phyloP scores from a whole-genome alignment of 2,329 filamentous ascomycete species.

The Coleophoma eucalyptorum region DNA sequence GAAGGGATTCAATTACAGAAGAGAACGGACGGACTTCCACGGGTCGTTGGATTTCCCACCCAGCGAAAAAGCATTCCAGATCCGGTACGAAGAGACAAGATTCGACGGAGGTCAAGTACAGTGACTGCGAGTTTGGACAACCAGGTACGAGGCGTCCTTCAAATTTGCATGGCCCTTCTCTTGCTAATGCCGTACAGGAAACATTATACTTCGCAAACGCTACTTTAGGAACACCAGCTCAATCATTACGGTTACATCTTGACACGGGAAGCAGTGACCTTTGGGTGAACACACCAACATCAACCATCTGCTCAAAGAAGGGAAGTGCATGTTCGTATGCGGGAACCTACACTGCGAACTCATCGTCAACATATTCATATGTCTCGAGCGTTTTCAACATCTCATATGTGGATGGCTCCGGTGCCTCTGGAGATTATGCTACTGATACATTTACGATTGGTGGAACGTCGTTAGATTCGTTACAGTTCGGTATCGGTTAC shows the following conservation, averaged over 20 bases:
- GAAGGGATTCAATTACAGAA: slow-evolving; percentile 22
- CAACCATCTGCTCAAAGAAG: slow-evolving; percentile 50
- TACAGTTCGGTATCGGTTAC: slow-evolving; percentile 76
- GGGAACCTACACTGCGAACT: slow-evolving; percentile 66
- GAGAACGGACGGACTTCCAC: slow-evolving; percentile 20
- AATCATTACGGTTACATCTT: slow-evolving; percentile 53
- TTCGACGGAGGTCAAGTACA: slow-evolving; percentile 40
- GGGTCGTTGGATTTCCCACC: slow-evolving; percentile 26
- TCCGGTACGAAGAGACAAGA: slow-evolving; percentile 25
- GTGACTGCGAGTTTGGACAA: slow-evolving; percentile 50
- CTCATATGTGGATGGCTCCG: slow-evolving; percentile 78
- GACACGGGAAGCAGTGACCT: slow-evolving; percentile 69
- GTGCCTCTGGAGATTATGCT: slow-evolving; percentile 75
- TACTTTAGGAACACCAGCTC: slow-evolving; percentile 58
- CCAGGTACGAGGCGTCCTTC: slow-evolving; percentile 37
- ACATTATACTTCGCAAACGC: slow-evolving; percentile 63
- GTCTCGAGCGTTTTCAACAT: slow-evolving; percentile 81
- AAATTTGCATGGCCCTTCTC: background rate
- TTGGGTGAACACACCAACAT: slow-evolving; percentile 65
- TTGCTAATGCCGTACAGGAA: slow-evolving; percentile 36
- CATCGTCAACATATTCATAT: slow-evolving; percentile 73
- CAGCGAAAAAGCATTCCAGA: slow-evolving; percentile 19
- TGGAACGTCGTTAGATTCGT: slow-evolving; percentile 42
- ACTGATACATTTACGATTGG: slow-evolving; percentile 67
- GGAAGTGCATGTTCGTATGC: slow-evolving; percentile 51